These are phyloP conservation scores for Podila horticola DNA, from an alignment of 192 early-diverging fungal species.

Conservation along the genomic window DNA sequence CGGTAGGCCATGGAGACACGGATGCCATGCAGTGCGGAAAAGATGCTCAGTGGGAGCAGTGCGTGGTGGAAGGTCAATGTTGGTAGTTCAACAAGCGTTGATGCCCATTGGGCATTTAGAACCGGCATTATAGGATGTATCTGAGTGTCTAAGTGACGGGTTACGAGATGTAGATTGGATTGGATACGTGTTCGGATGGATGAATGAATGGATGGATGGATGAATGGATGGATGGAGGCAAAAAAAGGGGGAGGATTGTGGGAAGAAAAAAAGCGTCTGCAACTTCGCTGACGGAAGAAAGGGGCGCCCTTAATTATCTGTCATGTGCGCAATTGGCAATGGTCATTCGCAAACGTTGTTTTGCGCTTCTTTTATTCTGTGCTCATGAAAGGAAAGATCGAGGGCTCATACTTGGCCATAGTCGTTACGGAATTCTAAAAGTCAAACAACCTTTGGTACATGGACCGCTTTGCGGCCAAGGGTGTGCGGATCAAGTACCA, in stretches of 20 bases:
- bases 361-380: background rate
- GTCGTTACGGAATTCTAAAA: background rate
- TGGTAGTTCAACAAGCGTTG: slow-evolving; percentile 35
- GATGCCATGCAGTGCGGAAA: slow-evolving; percentile 40
- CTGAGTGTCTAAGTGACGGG: background rate
- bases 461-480: slow-evolving; percentile 1
- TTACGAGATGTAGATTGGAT: background rate
- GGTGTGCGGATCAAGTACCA: slow-evolving; percentile 27
- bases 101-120: slow-evolving; percentile 35
- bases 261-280: background rate
- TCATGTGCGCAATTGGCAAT: no score
- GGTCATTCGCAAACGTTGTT: no score
- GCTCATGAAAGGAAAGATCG: background rate
- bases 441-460: slow-evolving; percentile 34
- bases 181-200: no score
- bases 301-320: no score
- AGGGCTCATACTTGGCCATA: background rate
- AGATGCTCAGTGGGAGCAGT: slow-evolving; percentile 45
- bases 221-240: background rate
- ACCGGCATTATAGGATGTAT: slow-evolving; percentile 16
- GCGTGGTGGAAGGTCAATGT: slow-evolving; percentile 45
- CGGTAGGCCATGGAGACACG: slow-evolving; percentile 44
- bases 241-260: background rate
- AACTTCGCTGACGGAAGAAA: no score
- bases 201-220: no score